Percentiles rank a stretch among this genome's conserved stretches.
Conservation (phyloP, 306 rosid genomes). For the Medicago arabica region DNA sequence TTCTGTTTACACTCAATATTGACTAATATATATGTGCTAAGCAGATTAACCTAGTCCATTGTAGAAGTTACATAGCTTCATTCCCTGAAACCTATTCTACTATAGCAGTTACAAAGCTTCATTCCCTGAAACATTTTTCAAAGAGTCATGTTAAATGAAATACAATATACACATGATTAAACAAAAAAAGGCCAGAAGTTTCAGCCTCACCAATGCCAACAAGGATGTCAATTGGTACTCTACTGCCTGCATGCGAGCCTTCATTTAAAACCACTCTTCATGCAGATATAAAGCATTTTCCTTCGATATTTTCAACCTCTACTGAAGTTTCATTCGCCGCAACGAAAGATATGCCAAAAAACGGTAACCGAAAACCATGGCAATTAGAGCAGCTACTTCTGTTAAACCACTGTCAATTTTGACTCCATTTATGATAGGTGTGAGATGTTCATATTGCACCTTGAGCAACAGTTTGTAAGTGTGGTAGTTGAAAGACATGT, state of each 20-base stretch:
- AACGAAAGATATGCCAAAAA: constrained; percentile 86
- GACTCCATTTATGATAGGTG: constrained; percentile 64
- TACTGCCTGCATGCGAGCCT: constrained; percentile 21
- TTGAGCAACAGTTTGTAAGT: constrained; percentile 88
- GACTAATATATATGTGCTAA: constrained; percentile 10
- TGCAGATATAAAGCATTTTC: constrained; percentile 10
- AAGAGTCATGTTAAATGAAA: constrained; percentile 36
- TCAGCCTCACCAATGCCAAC: constrained; percentile 2
- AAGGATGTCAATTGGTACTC: too few relatives aligned
- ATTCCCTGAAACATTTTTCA: constrained; percentile 10
- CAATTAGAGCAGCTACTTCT: constrained; percentile 75
- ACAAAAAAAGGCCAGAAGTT: constrained; percentile 33
- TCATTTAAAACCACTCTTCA: too few relatives aligned
- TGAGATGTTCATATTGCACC: constrained; percentile 77
- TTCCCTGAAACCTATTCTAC: constrained; percentile 11
- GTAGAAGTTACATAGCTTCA: constrained; percentile 13
- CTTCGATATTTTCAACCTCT: constrained; percentile 30
- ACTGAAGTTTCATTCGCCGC: constrained; percentile 72
- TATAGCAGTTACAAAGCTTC: constrained; percentile 18
- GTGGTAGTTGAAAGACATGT: constrained; percentile 94
- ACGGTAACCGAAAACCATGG: constrained; percentile 96
- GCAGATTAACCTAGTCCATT: not conserved
- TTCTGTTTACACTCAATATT: constrained; percentile 16
- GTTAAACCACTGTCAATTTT: constrained; percentile 62
- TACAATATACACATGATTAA: constrained; percentile 34